Base-by-base conservation (phyloP, 2,329 filamentous ascomycete species). In the Ophiocordyceps robertsii region DNA sequence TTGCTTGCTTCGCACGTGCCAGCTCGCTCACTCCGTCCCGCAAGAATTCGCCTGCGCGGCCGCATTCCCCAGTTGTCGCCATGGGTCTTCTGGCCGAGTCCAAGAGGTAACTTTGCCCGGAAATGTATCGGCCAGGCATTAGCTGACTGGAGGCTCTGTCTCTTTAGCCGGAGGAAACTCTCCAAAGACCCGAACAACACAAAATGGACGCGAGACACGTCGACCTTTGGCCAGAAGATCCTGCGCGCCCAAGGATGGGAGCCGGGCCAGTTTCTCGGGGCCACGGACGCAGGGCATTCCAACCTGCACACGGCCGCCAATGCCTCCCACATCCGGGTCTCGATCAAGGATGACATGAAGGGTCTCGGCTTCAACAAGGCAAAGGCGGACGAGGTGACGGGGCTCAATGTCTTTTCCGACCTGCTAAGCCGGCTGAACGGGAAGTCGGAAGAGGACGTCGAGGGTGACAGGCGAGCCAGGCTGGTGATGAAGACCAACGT, bases 111-210 rank as follows among this genome's bases (percentile, higher is more conserved):
- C 10, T 17, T 47, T 37, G n/a, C 14, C 31, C 29, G 2, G 1
- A 11, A 21, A 2, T 9, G 13, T 11, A 10, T n/a, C 3, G n/a
- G 3, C n/a, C n/a, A 17, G 6, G 10, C 6, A 17, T 16, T 3
- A 27, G 24, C 24, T 36, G 14, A 36, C 33, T 17, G n/a, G 17
- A 14, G 9, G 6, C 7, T 35, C 32, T 8, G 8, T 10, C 9
- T 36, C n/a, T 32, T 9, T 41, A 64, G 62, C 42, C 60, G 61
- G 41, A 53, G 71, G 39, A 94, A 90, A 66, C 80, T 96, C 57
- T 83, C 82, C 51, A 74, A 83, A 59, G 92, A 98, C 64, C 92
- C 92, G 8, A 95, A 96, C 66, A 98, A 96, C 63, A 95, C 86
- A 39, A 79, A 77, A 72, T 98, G 92, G 92, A 80, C 82, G 44